Conservation (phyloP, 208 protist genomes). For the Wallacemonas sp. region DNA sequence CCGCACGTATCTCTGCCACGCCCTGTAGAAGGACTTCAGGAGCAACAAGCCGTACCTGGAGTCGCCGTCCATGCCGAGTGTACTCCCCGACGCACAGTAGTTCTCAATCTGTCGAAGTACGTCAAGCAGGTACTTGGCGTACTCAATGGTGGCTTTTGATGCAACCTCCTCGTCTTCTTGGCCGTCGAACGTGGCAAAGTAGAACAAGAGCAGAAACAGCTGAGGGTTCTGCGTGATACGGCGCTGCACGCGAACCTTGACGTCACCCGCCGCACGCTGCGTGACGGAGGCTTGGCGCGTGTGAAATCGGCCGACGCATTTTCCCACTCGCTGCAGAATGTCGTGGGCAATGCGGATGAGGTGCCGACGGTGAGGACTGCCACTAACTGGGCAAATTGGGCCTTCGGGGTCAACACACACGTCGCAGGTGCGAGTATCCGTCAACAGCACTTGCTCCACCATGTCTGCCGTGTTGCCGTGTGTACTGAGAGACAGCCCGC, state of each 20-base stretch:
- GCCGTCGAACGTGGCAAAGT: constrained; percentile 43
- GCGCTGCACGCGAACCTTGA: constrained; percentile 55
- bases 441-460: constrained; percentile 76
- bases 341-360: constrained; percentile 61
- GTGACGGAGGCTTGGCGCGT: constrained; percentile 50
- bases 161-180: constrained; percentile 14
- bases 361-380: constrained; percentile 62
- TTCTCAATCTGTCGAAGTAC: constrained; percentile 50
- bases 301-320: constrained; percentile 41
- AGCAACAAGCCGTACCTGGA: constrained; percentile 40
- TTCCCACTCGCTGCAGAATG: constrained; percentile 54
- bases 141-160: constrained; percentile 28
- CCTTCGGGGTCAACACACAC: constrained; percentile 35
- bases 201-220: constrained; percentile 67
- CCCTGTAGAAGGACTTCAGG: constrained; percentile 50
- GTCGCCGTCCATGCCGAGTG: constrained; percentile 16
- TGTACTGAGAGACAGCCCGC: constrained; percentile 46
- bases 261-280: constrained; percentile 51
- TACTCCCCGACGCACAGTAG: constrained; percentile 22
- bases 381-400: constrained; percentile 45
- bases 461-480: constrained; percentile 21
- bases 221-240: constrained; percentile 69
- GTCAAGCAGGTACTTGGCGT: constrained; percentile 65
- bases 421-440: constrained; percentile 61
- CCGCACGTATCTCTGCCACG: constrained; percentile 60